These are phyloP conservation scores for Fusarium sp. DNA, from an alignment of 2,329 filamentous ascomycete species.

Conservation along the genomic window DNA sequence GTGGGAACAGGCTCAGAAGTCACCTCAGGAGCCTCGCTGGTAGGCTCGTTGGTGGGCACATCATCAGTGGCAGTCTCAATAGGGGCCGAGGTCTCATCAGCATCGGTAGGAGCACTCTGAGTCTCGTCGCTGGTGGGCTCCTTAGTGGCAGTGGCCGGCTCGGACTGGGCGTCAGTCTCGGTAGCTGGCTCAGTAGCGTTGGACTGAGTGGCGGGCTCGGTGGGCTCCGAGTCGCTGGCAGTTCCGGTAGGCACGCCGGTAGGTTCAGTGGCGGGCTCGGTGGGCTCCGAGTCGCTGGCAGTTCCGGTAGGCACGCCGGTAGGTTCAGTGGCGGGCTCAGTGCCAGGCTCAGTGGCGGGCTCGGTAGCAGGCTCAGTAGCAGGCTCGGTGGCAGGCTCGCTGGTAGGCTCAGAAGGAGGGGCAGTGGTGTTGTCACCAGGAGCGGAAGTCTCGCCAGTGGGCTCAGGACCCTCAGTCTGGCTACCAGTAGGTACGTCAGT, in stretches of 20 bases:
- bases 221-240: constrained; percentile 13
- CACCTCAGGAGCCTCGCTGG: constrained; percentile 17
- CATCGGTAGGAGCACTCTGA: constrained; percentile 9
- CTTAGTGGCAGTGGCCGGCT: constrained; percentile 23
- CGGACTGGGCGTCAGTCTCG: constrained; percentile 26
- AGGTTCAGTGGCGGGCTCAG: neutral
- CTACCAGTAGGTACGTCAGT: neutral
- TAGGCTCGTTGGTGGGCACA: constrained; percentile 25
- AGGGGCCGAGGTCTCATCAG: constrained; percentile 7
- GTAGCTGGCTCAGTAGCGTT: constrained; percentile 5
- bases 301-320: constrained; percentile 2
- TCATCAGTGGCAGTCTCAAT: constrained; percentile 2
- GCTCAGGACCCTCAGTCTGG: neutral
- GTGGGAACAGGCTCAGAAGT: constrained; percentile 8
- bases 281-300: constrained; percentile 12
- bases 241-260: constrained; percentile 2
- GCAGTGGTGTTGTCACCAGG: neutral
- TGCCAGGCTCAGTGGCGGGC: constrained; percentile 21
- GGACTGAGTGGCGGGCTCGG: constrained; percentile 14
- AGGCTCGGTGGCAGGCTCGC: constrained; percentile 6
- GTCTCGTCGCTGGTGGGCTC: constrained; percentile 21
- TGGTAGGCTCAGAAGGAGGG: neutral
- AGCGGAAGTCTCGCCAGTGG: neutral
- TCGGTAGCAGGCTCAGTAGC: constrained; percentile 17
- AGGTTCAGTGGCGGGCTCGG: neutral